These are phyloP conservation scores for Linum tenue DNA, from an alignment of 345 rosid genomes.

Conservation along the genomic window DNA sequence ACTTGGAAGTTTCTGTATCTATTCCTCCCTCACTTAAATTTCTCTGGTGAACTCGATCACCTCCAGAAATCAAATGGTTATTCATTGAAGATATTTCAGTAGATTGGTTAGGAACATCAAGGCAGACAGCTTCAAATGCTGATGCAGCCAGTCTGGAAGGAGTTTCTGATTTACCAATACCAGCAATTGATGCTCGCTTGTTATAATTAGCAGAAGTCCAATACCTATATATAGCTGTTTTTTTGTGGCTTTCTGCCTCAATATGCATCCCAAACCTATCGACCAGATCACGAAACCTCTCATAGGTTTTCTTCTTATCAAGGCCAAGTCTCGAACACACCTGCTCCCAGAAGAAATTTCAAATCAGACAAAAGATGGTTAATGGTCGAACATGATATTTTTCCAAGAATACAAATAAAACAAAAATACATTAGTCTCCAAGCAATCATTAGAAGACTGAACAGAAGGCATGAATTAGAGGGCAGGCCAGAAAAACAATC, in stretches of 20 bases:
- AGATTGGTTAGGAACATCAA: conserved; percentile 26
- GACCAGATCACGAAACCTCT: conserved; percentile 55
- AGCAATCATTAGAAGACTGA: neutral
- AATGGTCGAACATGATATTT: conserved; percentile 2
- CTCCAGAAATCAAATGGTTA: conserved; percentile 30
- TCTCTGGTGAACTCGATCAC: conserved; percentile 27
- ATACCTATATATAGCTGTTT: conserved; percentile 55
- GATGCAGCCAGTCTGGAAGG: conserved; percentile 23
- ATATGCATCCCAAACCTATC: conserved; percentile 64
- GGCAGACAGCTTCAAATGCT: conserved; percentile 20
- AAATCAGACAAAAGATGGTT: conserved; percentile 5
- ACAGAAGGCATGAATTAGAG: too few species aligned
- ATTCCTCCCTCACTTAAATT: conserved; percentile 27
- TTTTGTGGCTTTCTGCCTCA: conserved; percentile 60
- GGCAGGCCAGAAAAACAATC: too few species aligned
- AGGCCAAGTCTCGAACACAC: conserved; percentile 73
- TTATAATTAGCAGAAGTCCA: conserved; percentile 56
- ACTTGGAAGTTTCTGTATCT: conserved; percentile 28
- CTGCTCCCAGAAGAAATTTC: conserved; percentile 32
- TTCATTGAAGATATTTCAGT: conserved; percentile 26
- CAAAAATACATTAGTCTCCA: neutral
- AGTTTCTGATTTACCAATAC: conserved; percentile 27
- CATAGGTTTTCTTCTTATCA: conserved; percentile 67
- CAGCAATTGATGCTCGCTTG: conserved; percentile 35
- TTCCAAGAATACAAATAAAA: neutral